phyloP scores from a whole-genome alignment of 306 rosid genomes.

The Cyclanthera cordifolia region DNA sequence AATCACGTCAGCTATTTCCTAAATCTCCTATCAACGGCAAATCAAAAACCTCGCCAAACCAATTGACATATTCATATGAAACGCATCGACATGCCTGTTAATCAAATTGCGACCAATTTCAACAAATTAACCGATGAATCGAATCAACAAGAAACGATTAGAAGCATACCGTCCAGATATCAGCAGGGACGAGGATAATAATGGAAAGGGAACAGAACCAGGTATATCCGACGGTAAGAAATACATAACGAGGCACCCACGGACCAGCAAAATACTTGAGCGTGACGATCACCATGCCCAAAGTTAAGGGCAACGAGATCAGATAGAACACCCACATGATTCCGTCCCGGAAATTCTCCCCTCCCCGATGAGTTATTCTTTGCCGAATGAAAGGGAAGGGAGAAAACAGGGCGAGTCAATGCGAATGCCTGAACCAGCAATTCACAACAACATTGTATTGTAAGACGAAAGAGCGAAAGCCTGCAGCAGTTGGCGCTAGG shows the following conservation, averaged over 20 bases:
- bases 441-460: constrained; percentile 2
- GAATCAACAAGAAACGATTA: not conserved
- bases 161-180: constrained; percentile 73
- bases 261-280: constrained; percentile 80
- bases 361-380: not conserved
- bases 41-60: not conserved
- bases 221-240: constrained; percentile 81
- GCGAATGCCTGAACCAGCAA: constrained; percentile 1
- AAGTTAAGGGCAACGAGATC: constrained; percentile 77
- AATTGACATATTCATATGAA: not conserved
- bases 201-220: constrained; percentile 92
- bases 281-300: constrained; percentile 74
- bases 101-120: not conserved
- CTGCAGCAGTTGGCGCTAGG: not conserved
- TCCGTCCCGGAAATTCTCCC: not conserved
- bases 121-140: not conserved
- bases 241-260: constrained; percentile 76
- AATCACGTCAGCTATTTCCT: not conserved
- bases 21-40: not conserved
- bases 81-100: not conserved
- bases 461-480: not conserved
- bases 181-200: constrained; percentile 96
- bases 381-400: not conserved
- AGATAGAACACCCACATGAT: constrained; percentile 92
- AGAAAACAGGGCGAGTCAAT: constrained; percentile 3